These are phyloP conservation scores for Myriosclerotinia scirpicola DNA, from an alignment of 2,329 filamentous ascomycete species.

Conservation along the genomic window DNA sequence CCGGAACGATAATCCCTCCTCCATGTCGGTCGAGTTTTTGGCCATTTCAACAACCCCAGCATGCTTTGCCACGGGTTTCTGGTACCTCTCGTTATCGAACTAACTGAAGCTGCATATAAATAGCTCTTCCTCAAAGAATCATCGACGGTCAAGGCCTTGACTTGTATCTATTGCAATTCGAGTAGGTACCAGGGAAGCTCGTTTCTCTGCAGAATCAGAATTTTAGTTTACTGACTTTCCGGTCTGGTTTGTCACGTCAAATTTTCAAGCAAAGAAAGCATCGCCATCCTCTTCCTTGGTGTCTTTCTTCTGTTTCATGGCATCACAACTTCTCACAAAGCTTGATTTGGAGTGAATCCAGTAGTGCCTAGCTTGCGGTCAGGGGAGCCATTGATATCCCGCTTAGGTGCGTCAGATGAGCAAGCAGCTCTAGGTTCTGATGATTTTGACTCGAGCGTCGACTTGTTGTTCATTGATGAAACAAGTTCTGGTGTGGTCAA, in stretches of 20 bases:
- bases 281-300: no score
- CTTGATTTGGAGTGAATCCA: no score
- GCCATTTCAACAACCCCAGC: constrained; percentile 1
- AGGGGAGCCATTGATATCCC: no score
- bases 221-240: background rate
- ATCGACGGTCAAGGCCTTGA: background rate
- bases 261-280: no score
- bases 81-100: background rate
- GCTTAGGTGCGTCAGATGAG: no score
- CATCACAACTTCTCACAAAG: no score
- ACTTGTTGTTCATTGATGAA: no score
- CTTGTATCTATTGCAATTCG: background rate
- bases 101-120: background rate
- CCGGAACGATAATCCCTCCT: background rate
- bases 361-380: no score
- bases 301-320: background rate
- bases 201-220: background rate
- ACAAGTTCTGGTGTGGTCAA: no score
- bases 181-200: background rate
- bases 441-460: no score
- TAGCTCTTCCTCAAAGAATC: constrained; percentile 10
- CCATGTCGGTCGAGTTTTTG: background rate
- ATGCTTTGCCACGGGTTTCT: background rate
- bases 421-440: no score
- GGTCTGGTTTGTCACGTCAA: background rate